Base-by-base conservation (phyloP, 2,329 filamentous ascomycete genomes). In the Neophaeococcomyces mojaviensis region DNA sequence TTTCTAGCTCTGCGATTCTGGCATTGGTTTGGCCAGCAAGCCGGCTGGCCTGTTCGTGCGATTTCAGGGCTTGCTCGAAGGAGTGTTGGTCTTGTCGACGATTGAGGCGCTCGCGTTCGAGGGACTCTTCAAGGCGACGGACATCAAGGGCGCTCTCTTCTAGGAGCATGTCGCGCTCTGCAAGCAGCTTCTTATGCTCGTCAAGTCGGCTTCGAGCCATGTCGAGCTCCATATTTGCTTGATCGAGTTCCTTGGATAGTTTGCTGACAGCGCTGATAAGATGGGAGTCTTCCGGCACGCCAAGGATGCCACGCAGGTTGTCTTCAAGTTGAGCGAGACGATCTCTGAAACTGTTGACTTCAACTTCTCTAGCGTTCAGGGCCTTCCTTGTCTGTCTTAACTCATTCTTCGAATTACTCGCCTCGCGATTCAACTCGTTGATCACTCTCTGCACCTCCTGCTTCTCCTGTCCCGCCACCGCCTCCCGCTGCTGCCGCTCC, bases 391-490 rank as follows among this genome's bases (percentile, higher is more conserved):
- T 71, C 59, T 79, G 80, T 53, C 88, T 78, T 20, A 82, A 78
- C 60, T 97, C 92, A 52, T 97, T 92, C 68, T 92, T 94, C 52
- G 87, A 81, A 22, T 77, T 74, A 4, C 83, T 83, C 19, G 82
- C 78, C 64, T 97, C 89, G 33, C 81, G 76, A 62, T 96, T 97
- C 55, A 97, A 82, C 54, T 96, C 88, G 59, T 94, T 90, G 60
- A 97, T 81, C 53, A 94, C 80, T 64, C 90, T 86, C 68, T 97
- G 89, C 42, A 94, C 86, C 61, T 97, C 90, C 61, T 94, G 86
- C 70, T 97, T 95, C 68, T 95, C 89, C 59, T 86, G 82, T 60
- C 80, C 84, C 38, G 88, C 87, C 45, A 96, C 78, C 39, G 89
- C 78, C 63, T 97, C 90, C 36, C 87, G 79, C 66, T 97, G 90